Conservation (phyloP, 2,329 filamentous ascomycete species). For the Colletotrichum cereale region DNA sequence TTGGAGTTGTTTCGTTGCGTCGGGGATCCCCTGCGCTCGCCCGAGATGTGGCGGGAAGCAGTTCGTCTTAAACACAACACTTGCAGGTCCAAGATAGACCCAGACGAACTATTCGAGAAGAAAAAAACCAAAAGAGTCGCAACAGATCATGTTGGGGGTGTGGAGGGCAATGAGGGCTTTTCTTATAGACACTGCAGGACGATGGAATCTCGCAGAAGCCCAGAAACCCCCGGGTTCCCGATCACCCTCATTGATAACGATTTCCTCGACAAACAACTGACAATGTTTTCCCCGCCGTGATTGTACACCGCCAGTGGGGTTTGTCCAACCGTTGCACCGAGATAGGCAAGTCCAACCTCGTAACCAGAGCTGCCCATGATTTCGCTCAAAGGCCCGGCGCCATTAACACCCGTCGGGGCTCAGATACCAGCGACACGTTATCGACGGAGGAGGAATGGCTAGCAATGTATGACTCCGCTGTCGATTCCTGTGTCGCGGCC, state of each 20-base stretch:
- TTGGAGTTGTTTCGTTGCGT: not conserved
- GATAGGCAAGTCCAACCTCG: constrained; percentile 39
- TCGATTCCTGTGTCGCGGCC: not conserved
- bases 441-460: constrained; percentile 15
- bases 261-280: constrained; percentile 23
- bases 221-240: not conserved
- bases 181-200: constrained; percentile 17
- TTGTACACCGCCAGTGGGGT: constrained; percentile 31
- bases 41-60: not conserved
- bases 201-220: constrained; percentile 33
- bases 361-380: constrained; percentile 32
- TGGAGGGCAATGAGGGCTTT: constrained; percentile 12
- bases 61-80: not conserved
- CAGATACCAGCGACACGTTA: constrained; percentile 20
- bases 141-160: not conserved
- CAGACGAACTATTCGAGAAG: too few relatives aligned
- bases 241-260: constrained; percentile 35
- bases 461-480: constrained; percentile 5
- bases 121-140: not conserved
- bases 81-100: not conserved
- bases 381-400: constrained; percentile 17
- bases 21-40: constrained; percentile 3
- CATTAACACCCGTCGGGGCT: constrained; percentile 23
- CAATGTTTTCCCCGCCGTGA: constrained; percentile 10
- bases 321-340: constrained; percentile 29